phyloP scores from a whole-genome alignment of 306 rosid species.

The Amphicarpaea edgeworthii region DNA sequence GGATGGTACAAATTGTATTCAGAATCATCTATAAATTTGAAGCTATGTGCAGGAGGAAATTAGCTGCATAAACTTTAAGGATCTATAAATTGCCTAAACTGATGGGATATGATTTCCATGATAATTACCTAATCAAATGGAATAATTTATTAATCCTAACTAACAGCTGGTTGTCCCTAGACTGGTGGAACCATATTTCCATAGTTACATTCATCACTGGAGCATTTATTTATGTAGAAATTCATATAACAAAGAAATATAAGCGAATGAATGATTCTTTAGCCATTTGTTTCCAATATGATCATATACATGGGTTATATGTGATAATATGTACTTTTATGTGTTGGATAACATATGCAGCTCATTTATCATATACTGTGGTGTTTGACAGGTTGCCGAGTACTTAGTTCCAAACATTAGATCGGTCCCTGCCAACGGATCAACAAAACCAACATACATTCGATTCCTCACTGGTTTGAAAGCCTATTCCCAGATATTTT shows the following conservation, averaged over 20 bases:
- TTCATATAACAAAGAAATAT: no score
- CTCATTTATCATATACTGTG: conserved; percentile 11
- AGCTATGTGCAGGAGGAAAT: no score
- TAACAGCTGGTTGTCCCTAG: no score
- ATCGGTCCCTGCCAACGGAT: conserved; percentile 68
- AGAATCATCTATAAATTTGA: no score
- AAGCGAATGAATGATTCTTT: no score
- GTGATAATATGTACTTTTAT: conserved; percentile 3
- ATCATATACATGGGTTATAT: conserved; percentile 1
- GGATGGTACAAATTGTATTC: no score
- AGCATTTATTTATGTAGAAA: conserved; percentile 11
- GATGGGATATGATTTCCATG: no score
- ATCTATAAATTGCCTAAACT: no score
- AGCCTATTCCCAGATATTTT: conserved; percentile 92
- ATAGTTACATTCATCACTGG: background rate
- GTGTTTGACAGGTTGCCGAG: conserved; percentile 77
- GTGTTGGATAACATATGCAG: background rate
- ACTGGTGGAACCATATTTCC: no score
- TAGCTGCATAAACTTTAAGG: no score
- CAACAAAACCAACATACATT: conserved; percentile 83
- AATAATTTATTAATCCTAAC: no score
- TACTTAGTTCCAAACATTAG: conserved; percentile 85
- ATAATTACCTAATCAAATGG: no score
- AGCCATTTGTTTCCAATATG: background rate
- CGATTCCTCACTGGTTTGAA: conserved; percentile 91